phyloP scores from a whole-genome alignment of 2,329 filamentous ascomycete genomes.

The Lasiodiplodia sp. region DNA sequence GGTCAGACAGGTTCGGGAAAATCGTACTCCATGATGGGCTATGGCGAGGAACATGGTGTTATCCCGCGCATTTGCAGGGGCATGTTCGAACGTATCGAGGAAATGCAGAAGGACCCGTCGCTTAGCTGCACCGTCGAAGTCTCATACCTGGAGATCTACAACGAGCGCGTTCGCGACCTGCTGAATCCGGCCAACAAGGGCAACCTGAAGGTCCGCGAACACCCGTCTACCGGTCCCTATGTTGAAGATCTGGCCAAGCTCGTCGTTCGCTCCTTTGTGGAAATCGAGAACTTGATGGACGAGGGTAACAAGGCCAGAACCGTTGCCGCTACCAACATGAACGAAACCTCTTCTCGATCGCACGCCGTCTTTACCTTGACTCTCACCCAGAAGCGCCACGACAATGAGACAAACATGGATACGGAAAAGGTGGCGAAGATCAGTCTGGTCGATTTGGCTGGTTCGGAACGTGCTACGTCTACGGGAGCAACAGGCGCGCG shows the following conservation, averaged over 20 bases:
- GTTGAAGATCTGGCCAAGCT: conserved; percentile 97
- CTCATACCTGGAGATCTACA: conserved; percentile 99
- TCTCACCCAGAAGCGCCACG: conserved; percentile 90
- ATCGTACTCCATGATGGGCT: conserved; percentile 99
- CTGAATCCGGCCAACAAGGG: conserved; percentile 95
- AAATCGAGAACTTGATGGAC: conserved; percentile 98
- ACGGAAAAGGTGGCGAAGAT: conserved; percentile 98
- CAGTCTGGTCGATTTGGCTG: conserved; percentile 95
- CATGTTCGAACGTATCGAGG: conserved; percentile 89
- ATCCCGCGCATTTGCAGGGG: conserved; percentile 97
- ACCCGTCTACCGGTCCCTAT: conserved; percentile 96
- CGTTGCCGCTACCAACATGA: conserved; percentile 99
- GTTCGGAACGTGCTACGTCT: conserved; percentile 95
- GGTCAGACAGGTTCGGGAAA: conserved; percentile 98
- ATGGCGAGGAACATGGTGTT: conserved; percentile 92
- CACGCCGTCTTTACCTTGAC: conserved; percentile 98
- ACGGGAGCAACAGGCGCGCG: conserved; percentile 95
- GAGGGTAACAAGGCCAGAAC: conserved; percentile 99
- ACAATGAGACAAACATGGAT: conserved; percentile 93
- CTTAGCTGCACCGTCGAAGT: conserved; percentile 94
- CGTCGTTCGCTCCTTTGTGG: conserved; percentile 88
- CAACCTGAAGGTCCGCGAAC: conserved; percentile 95
- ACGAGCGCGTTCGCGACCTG: conserved; percentile 93
- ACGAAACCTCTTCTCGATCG: conserved; percentile 97
- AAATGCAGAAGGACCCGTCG: conserved; percentile 75